Evolutionary conservation across 805 yeast genomes (phyloP).

Genomic region (Cyberlindnera samutprakarnensis): DNA sequence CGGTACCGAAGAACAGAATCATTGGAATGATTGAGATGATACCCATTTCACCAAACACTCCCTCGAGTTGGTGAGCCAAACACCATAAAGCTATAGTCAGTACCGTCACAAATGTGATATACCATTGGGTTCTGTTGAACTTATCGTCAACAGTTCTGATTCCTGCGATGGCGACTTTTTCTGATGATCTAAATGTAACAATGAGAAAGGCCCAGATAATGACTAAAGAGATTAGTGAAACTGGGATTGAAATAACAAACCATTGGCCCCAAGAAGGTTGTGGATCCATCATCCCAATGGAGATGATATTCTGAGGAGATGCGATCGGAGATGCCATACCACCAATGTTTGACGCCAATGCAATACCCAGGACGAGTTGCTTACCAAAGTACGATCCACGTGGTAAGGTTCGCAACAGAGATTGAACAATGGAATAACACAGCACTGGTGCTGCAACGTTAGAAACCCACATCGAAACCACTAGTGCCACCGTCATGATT

Average conservation of each 20-base stretch:
- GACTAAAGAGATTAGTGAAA: conserved; percentile 53
- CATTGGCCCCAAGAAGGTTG: conserved; percentile 86
- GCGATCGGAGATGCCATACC: conserved; percentile 98
- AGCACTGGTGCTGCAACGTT: conserved; percentile 97
- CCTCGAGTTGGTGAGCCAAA: conserved; percentile 65
- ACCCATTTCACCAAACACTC: conserved; percentile 92
- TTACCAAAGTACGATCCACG: conserved; percentile 71
- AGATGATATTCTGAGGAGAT: conserved; percentile 92
- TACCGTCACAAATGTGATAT: conserved; percentile 58
- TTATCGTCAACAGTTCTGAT: conserved; percentile 52
- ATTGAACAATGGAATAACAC: conserved; percentile 86
- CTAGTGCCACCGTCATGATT: conserved; percentile 79
- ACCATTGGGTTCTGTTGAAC: conserved; percentile 69
- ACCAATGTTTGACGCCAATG: conserved; percentile 86
- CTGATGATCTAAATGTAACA: conserved; percentile 51
- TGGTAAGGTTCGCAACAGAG: conserved; percentile 77
- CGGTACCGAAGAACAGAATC: conserved; percentile 88
- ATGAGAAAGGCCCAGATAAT: conserved; percentile 69
- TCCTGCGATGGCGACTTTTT: conserved; percentile 37
- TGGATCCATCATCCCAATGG: conserved; percentile 81
- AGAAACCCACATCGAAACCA: conserved; percentile 91
- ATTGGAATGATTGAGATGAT: conserved; percentile 86
- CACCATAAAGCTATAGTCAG: conserved; percentile 86
- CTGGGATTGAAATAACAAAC: conserved; percentile 86
- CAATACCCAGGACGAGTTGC: conserved; percentile 84